These are phyloP conservation scores for Daldinia grandis DNA, from an alignment of 495 filamentous ascomycete genomes.

Conservation along the genomic window DNA sequence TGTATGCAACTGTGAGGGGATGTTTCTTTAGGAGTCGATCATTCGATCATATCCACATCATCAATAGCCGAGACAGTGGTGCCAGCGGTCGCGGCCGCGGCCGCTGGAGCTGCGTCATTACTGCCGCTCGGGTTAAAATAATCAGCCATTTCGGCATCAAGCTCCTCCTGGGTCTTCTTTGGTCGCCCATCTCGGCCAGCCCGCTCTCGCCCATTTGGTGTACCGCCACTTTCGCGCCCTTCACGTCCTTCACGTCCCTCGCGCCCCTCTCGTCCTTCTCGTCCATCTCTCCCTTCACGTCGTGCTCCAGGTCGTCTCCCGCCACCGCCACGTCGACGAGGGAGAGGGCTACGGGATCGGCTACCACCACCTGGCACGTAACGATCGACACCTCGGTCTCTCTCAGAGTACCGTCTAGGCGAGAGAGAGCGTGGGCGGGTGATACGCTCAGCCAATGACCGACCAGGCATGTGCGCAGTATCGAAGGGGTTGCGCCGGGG, in stretches of 20 bases:
- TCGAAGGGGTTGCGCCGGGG: slow-evolving; percentile 65
- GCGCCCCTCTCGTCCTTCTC: neutral
- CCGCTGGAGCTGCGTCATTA: slow-evolving; percentile 35
- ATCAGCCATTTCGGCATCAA: slow-evolving; percentile 96
- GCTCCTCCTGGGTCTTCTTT: slow-evolving; percentile 89
- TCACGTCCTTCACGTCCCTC: neutral
- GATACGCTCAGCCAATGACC: slow-evolving; percentile 80
- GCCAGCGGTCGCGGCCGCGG: slow-evolving; percentile 27
- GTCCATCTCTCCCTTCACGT: slow-evolving; percentile 38
- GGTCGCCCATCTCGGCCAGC: slow-evolving; percentile 65
- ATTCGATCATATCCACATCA: slow-evolving; percentile 56
- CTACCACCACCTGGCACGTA: slow-evolving; percentile 74
- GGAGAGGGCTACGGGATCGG: slow-evolving; percentile 59
- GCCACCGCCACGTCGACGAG: slow-evolving; percentile 50
- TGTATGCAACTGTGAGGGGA: neutral
- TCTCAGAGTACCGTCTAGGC: slow-evolving; percentile 66
- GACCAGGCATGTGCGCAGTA: slow-evolving; percentile 62
- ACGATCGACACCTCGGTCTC: slow-evolving; percentile 79
- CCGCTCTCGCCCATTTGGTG: slow-evolving; percentile 48
- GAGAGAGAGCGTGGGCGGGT: slow-evolving; percentile 62
- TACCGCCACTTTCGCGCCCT: slow-evolving; percentile 28
- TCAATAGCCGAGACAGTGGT: slow-evolving; percentile 35
- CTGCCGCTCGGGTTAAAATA: slow-evolving; percentile 72
- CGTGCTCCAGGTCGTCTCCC: slow-evolving; percentile 61
- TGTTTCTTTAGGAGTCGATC: neutral